phyloP scores from a whole-genome alignment of 2,329 filamentous ascomycete genomes.

The Colletotrichum neosansevieriae region DNA sequence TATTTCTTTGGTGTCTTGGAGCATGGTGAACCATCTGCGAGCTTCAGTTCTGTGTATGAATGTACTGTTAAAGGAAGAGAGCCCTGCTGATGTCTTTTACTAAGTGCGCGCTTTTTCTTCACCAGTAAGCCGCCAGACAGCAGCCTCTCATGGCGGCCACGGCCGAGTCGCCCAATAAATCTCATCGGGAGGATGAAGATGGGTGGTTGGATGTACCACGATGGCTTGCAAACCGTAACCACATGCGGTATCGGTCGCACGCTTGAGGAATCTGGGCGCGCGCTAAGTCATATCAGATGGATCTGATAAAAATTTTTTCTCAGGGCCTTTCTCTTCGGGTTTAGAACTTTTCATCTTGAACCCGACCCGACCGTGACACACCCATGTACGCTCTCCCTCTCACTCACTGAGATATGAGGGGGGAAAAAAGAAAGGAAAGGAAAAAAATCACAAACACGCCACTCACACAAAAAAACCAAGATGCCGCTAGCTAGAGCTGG shows the following conservation, averaged over 20 bases:
- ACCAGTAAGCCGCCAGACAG: background rate
- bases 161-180: slow-evolving; percentile 17
- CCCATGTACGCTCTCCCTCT: background rate
- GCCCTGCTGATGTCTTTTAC: slow-evolving; percentile 1
- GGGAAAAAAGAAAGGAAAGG: too few species aligned
- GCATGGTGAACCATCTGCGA: background rate
- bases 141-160: background rate
- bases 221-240: slow-evolving; percentile 11
- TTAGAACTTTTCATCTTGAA: slow-evolving; percentile 1
- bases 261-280: slow-evolving; percentile 2
- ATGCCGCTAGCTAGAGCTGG: slow-evolving; percentile 23
- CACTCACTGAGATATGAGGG: too few species aligned
- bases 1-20: background rate
- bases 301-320: slow-evolving; percentile 38
- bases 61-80: too few species aligned
- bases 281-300: slow-evolving; percentile 40
- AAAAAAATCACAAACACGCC: too few species aligned
- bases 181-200: background rate
- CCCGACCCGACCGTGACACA: background rate
- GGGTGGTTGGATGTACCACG: slow-evolving; percentile 27
- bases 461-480: background rate
- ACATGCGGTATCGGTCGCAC: slow-evolving; percentile 30
- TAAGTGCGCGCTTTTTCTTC: background rate
- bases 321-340: background rate
- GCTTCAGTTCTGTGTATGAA: too few species aligned